Base-by-base conservation (phyloP, 257 asterid genomes). In the Rehmannia glutinosa region DNA sequence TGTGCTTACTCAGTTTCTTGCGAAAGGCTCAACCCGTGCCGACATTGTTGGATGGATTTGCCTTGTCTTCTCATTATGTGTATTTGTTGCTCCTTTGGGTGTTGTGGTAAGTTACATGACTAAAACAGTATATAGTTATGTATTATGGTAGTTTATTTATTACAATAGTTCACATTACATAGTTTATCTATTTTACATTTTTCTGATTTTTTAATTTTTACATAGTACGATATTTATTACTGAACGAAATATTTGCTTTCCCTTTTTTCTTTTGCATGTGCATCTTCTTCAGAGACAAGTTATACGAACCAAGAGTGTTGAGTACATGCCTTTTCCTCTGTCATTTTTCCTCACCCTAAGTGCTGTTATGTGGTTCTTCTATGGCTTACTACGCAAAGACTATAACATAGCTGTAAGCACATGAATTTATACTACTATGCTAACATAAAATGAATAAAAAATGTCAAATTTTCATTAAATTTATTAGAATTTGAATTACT, bases 311-410 rank as follows among this genome's bases (percentile, higher is more conserved):
- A 87, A 72, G 63, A 87, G 90, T 46, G 92, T 87, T 0, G 84
- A 87, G 24, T 83, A 77, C 77, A 87, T 87, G 92, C 90, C 95
- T 38, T 78, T 87, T 61, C 86, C 83, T 13, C 76, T 80, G 6
- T 87, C 92, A 0, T 64, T 83, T 5, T 85, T 83, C 79, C 95
- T 87, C 59, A 85, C 95, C 21, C 71, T 85, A 20, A 87, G 95
- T 35, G 95, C 95, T 0, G 84, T 83, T 3, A 80, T 81, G 92
- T 87, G 95, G 95, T 87, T 87, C 80, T 85, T 87, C 66, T 87
- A 85, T 4, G 95, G 92, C 58, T 23, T 85, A 24, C 63, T 83
- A 1, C 77, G 77, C 71, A 83, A 76, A 33, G 96, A 87, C 52
- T 77, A 62, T 50, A 81, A 85, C 74, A 85, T 87, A 68, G 88